Conservation (phyloP, 2,329 filamentous ascomycete genomes). For the Colletotrichum australisinense region DNA sequence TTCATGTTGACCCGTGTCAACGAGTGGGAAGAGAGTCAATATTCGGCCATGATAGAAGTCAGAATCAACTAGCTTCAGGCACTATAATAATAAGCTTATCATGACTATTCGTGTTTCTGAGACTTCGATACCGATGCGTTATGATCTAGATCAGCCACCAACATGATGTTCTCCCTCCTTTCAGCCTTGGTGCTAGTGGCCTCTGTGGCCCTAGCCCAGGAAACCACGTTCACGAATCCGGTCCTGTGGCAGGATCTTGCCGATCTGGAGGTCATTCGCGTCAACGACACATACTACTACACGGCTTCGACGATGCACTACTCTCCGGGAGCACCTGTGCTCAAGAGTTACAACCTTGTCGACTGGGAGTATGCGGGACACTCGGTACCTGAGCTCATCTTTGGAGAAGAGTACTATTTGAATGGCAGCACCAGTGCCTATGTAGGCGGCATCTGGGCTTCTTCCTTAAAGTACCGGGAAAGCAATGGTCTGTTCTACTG, state of each 20-base stretch:
- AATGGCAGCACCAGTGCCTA: conserved; percentile 56
- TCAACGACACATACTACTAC: conserved; percentile 53
- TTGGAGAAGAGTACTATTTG: conserved; percentile 58
- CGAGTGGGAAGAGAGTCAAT: neutral
- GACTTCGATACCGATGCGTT: neutral
- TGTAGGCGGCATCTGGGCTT: conserved; percentile 65
- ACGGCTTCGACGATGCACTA: conserved; percentile 62
- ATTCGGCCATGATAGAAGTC: neutral
- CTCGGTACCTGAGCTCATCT: conserved; percentile 50
- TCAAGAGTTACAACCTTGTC: conserved; percentile 61
- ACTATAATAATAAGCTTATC: neutral
- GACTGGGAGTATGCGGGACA: conserved; percentile 54
- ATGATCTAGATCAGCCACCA: neutral
- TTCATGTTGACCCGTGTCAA: neutral
- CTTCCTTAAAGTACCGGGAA: conserved; percentile 48
- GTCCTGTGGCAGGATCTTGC: conserved; percentile 62
- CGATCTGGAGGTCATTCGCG: conserved; percentile 60
- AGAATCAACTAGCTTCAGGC: neutral
- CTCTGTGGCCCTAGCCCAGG: neutral
- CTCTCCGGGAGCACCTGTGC: conserved; percentile 60
- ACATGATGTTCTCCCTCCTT: conserved; percentile 8
- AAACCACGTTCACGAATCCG: conserved; percentile 54
- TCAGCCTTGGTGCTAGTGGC: neutral
- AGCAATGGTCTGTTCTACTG: conserved; percentile 37
- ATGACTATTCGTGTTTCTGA: neutral